These are phyloP conservation scores for Tilletia caries DNA, from an alignment of 1,284 basidiomycete species.

Conservation along the genomic window DNA sequence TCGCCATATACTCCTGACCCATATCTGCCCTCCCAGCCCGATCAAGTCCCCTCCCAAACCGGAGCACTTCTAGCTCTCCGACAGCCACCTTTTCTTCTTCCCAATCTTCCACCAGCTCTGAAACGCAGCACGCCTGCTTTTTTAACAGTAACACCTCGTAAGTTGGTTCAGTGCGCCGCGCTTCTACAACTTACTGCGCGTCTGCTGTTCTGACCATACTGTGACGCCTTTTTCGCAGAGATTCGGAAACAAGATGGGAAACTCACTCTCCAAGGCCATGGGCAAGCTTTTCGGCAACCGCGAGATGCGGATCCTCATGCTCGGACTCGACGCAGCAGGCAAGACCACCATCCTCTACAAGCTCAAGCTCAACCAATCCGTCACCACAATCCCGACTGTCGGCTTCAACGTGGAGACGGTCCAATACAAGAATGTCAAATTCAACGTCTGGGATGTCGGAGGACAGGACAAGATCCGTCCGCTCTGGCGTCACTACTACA, in stretches of 20 bases:
- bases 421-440: slow-evolving; percentile 57
- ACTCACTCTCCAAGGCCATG: slow-evolving; percentile 52
- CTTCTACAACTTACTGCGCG: background rate
- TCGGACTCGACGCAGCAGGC: slow-evolving; percentile 22
- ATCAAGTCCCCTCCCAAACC: too few relatives aligned
- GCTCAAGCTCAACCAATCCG: slow-evolving; percentile 97
- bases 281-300: slow-evolving; percentile 54
- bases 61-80: too few relatives aligned
- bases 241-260: slow-evolving; percentile 40
- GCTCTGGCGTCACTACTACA: slow-evolving; percentile 90
- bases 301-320: slow-evolving; percentile 46
- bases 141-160: too few relatives aligned
- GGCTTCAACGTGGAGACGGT: slow-evolving; percentile 58
- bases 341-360: slow-evolving; percentile 88
- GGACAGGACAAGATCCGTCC: slow-evolving; percentile 58
- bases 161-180: too few relatives aligned
- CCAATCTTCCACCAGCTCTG: too few relatives aligned
- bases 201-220: background rate
- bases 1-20: too few relatives aligned
- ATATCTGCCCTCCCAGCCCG: too few relatives aligned
- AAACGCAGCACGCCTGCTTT: too few relatives aligned
- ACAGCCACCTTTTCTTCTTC: too few relatives aligned
- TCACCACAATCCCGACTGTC: slow-evolving; percentile 98
- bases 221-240: background rate
- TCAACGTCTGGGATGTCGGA: slow-evolving; percentile 54